Evolutionary conservation across 2,329 filamentous ascomycete genomes (phyloP).

Genomic region (Atkinsonella hypoxylon): DNA sequence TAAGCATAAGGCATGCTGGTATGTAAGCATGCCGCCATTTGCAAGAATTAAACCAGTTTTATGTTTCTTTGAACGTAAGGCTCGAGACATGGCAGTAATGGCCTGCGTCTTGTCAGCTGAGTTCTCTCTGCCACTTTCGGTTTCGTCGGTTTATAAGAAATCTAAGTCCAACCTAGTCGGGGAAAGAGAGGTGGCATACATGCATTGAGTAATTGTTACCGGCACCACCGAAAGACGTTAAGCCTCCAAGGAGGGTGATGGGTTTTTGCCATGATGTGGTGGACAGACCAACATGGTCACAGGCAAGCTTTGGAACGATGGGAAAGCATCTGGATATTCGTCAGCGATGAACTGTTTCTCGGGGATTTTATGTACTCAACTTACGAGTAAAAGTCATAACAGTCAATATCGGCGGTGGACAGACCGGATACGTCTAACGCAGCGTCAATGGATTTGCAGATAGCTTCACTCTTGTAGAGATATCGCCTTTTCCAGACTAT

Average conservation of each 20-base stretch:
- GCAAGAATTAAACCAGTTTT: constrained; percentile 47
- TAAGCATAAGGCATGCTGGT: constrained; percentile 50
- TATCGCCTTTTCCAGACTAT: constrained; percentile 50
- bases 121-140: no score
- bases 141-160: accelerated
- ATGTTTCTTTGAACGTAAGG: constrained; percentile 33
- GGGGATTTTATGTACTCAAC: not conserved
- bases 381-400: constrained; percentile 52
- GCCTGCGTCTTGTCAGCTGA: constrained; percentile 9
- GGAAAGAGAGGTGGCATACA: constrained; percentile 19
- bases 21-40: constrained; percentile 53
- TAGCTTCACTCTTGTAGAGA: constrained; percentile 44
- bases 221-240: constrained; percentile 58
- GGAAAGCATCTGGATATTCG: constrained; percentile 46
- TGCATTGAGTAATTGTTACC: constrained; percentile 64
- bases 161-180: constrained; percentile 9
- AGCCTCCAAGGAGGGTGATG: constrained; percentile 49
- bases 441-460: constrained; percentile 44
- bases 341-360: not conserved
- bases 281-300: constrained; percentile 43
- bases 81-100: constrained; percentile 42
- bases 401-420: constrained; percentile 38
- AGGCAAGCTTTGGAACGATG: constrained; percentile 56
- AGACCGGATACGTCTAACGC: constrained; percentile 36
- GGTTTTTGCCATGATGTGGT: constrained; percentile 33